These are phyloP conservation scores for Sporothrix mexicana DNA, from an alignment of 2,329 filamentous ascomycete species.

Conservation along the genomic window DNA sequence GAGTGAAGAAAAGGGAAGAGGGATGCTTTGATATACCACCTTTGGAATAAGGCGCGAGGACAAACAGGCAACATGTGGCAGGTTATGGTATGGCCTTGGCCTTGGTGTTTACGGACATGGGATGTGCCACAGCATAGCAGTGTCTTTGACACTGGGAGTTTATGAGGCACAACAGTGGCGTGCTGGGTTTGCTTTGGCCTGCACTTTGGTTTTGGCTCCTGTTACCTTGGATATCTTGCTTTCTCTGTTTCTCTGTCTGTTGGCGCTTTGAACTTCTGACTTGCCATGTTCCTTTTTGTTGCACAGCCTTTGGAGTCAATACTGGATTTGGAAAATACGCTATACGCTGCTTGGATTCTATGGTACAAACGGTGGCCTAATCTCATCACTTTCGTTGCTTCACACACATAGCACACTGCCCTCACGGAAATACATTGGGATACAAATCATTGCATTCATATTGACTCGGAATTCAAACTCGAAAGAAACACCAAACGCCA, in stretches of 20 bases:
- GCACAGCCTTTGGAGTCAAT: too few species aligned
- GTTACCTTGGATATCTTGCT: too few species aligned
- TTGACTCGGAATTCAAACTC: background rate
- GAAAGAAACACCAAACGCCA: background rate
- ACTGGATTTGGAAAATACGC: too few species aligned
- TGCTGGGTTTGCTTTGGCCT: too few species aligned
- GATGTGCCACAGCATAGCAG: too few species aligned
- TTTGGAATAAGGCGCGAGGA: background rate
- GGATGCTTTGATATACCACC: background rate
- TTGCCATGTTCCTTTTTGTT: too few species aligned
- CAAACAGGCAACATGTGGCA: background rate
- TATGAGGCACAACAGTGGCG: background rate
- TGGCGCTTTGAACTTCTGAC: too few species aligned
- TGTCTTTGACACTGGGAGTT: background rate
- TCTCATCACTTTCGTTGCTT: background rate
- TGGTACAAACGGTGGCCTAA: background rate
- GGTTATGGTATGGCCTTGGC: background rate
- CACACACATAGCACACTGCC: background rate
- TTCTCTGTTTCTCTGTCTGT: too few species aligned
- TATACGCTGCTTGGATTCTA: background rate
- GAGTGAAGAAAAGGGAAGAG: background rate
- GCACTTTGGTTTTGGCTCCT: too few species aligned
- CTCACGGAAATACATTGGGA: background rate
- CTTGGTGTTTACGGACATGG: too few species aligned
- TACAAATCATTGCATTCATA: background rate